A percentile compares a stretch with the other conserved stretches of the same genome.
Evolutionary conservation across 2,329 filamentous ascomycete genomes (phyloP).

Genomic region (Apiospora marii): DNA sequence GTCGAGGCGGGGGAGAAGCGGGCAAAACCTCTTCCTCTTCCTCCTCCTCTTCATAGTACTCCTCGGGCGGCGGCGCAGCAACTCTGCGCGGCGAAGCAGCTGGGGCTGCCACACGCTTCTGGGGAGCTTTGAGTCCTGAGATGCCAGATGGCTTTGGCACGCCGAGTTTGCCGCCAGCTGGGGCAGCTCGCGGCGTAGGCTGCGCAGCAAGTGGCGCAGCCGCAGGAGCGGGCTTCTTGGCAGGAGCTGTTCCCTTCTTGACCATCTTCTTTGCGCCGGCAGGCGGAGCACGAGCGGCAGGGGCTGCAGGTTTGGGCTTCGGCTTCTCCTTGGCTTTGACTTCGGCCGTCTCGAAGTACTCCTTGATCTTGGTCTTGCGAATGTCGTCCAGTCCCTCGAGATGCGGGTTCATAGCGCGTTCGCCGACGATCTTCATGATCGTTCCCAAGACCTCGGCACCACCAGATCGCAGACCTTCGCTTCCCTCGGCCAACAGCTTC

Average conservation of each 20-base stretch:
- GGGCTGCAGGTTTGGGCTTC: slow-evolving; percentile 73
- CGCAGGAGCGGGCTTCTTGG: slow-evolving; percentile 57
- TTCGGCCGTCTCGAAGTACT: slow-evolving; percentile 81
- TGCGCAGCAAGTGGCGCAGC: slow-evolving; percentile 60
- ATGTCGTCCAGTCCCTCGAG: slow-evolving; percentile 95
- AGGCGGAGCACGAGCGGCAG: slow-evolving; percentile 61
- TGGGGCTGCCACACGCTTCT: slow-evolving; percentile 62
- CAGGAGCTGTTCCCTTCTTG: slow-evolving; percentile 60
- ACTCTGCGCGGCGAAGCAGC: slow-evolving; percentile 62
- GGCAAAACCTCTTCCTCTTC: slow-evolving; percentile 53
- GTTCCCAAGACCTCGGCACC: slow-evolving; percentile 93
- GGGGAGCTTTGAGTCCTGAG: slow-evolving; percentile 66
- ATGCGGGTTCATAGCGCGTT: slow-evolving; percentile 92
- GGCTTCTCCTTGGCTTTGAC: slow-evolving; percentile 93
- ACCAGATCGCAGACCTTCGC: slow-evolving; percentile 83
- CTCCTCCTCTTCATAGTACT: slow-evolving; percentile 62
- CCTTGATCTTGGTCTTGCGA: slow-evolving; percentile 93
- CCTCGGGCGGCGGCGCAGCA: slow-evolving; percentile 54
- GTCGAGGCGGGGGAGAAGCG: slow-evolving; percentile 62
- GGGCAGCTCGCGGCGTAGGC: slow-evolving; percentile 62
- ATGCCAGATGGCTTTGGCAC: slow-evolving; percentile 61
- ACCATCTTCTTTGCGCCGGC: slow-evolving; percentile 46
- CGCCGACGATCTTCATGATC: slow-evolving; percentile 98
- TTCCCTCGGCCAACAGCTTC: slow-evolving; percentile 89
- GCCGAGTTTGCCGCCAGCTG: slow-evolving; percentile 59